Evolutionary conservation across 2,329 filamentous ascomycete species (phyloP).

Genomic region (Phaeomoniella chlamydospora): DNA sequence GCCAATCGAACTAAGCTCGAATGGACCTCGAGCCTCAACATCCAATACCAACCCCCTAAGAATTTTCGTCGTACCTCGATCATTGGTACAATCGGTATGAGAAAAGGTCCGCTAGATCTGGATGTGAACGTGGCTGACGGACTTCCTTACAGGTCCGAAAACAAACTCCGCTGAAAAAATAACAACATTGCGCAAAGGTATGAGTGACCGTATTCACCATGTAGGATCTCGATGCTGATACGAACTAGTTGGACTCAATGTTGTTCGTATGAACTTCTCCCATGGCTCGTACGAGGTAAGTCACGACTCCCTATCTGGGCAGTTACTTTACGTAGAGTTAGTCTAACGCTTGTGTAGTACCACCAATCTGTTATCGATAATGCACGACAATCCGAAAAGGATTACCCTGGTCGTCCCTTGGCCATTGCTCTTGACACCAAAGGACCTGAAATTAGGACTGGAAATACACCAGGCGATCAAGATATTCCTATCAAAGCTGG

Average conservation of each 20-base stretch:
- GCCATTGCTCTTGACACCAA: conserved; percentile 86
- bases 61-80: conserved; percentile 96
- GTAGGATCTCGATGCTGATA: conserved; percentile 6
- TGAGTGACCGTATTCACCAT: conserved; percentile 5
- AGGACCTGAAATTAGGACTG: conserved; percentile 77
- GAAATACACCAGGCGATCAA: conserved; percentile 54
- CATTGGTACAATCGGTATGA: conserved; percentile 84
- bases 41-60: conserved; percentile 69
- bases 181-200: conserved; percentile 70
- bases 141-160: conserved; percentile 55
- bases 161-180: conserved; percentile 97
- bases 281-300: conserved; percentile 69
- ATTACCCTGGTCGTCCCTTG: conserved; percentile 67
- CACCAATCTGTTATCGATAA: conserved; percentile 98
- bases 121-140: conserved; percentile 3
- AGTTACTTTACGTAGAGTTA: too few relatives aligned
- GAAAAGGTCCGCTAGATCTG: too few relatives aligned
- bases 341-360: too few relatives aligned
- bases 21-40: conserved; percentile 70
- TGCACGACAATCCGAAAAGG: conserved; percentile 70
- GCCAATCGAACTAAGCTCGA: conserved; percentile 58
- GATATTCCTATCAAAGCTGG: conserved; percentile 74
- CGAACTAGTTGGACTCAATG: conserved; percentile 66
- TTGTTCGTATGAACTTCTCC: conserved; percentile 99
- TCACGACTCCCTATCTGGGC: conserved; percentile 3